Conservation (phyloP, 495 filamentous ascomycete species). For the Hypomontagnella submonticulosa region DNA sequence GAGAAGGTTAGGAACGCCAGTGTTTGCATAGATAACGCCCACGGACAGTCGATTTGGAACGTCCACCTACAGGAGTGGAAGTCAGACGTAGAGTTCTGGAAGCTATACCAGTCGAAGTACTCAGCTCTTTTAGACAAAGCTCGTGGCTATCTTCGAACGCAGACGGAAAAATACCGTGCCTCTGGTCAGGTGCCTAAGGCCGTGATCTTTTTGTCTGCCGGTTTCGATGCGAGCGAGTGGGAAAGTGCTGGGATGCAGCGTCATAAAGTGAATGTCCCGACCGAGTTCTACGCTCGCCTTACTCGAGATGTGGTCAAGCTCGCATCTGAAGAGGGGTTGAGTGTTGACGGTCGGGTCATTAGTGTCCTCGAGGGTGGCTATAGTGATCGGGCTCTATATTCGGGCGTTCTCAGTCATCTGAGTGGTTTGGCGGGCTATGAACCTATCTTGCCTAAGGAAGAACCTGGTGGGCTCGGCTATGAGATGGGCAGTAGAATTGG, state of each 20-base stretch:
- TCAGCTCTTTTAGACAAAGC: slow-evolving; percentile 80
- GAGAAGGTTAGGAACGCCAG: slow-evolving; percentile 93
- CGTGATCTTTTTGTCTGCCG: slow-evolving; percentile 92
- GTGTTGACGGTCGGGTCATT: slow-evolving; percentile 84
- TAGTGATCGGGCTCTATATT: slow-evolving; percentile 87
- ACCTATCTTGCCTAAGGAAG: slow-evolving; percentile 51
- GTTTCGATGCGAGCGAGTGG: slow-evolving; percentile 96
- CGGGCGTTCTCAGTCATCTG: slow-evolving; percentile 88
- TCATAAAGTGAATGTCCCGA: slow-evolving; percentile 93
- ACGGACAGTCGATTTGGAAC: slow-evolving; percentile 94
- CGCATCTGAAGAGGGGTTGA: slow-evolving; percentile 80
- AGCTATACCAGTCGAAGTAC: slow-evolving; percentile 82
- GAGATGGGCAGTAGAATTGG: slow-evolving; percentile 65
- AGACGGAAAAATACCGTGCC: slow-evolving; percentile 70
- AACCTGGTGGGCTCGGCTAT: slow-evolving; percentile 57
- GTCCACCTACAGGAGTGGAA: slow-evolving; percentile 93
- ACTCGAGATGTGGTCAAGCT: slow-evolving; percentile 84
- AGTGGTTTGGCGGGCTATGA: slow-evolving; percentile 74
- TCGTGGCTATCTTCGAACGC: slow-evolving; percentile 73
- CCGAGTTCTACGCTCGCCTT: slow-evolving; percentile 93
- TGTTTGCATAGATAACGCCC: slow-evolving; percentile 89
- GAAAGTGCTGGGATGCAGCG: slow-evolving; percentile 93
- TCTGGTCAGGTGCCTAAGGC: slow-evolving; percentile 71
- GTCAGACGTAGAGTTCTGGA: slow-evolving; percentile 85
- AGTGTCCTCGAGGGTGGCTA: slow-evolving; percentile 97